Conservation (phyloP, 2,329 filamentous ascomycete genomes). For the Diaporthe sp. region DNA sequence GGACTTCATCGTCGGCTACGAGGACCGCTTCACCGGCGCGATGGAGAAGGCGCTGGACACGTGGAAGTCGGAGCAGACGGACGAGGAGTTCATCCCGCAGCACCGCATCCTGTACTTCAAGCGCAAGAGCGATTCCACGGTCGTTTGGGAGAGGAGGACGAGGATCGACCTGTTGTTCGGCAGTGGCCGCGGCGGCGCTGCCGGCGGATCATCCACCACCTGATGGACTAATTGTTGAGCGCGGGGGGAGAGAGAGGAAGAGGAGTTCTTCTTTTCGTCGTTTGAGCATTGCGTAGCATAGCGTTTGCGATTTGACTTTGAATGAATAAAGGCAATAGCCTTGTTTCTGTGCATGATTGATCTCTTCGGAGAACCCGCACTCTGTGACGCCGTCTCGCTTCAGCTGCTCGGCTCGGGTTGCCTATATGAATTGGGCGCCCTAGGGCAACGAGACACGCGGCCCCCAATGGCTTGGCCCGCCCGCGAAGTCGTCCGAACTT, state of each 20-base stretch:
- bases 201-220: not conserved
- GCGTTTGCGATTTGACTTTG: not conserved
- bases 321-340: too few relatives aligned
- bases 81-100: slow-evolving; percentile 77
- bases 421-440: not conserved
- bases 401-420: not conserved
- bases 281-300: not conserved
- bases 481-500: not conserved
- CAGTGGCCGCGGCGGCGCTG: slow-evolving; percentile 59
- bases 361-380: not conserved
- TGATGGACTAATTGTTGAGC: not conserved
- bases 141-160: slow-evolving; percentile 71
- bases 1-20: slow-evolving; percentile 72
- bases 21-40: slow-evolving; percentile 70
- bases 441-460: not conserved
- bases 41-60: slow-evolving; percentile 67
- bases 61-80: slow-evolving; percentile 74
- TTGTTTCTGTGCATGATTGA: not conserved
- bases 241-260: not conserved
- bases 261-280: not conserved
- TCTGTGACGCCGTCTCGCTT: slow-evolving; percentile 1
- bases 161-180: slow-evolving; percentile 70
- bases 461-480: not conserved
- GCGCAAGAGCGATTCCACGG: slow-evolving; percentile 61
- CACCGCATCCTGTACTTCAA: slow-evolving; percentile 75